Conservation (phyloP, 192 early-diverging fungal species). For the Entophlyctis luteolus region DNA sequence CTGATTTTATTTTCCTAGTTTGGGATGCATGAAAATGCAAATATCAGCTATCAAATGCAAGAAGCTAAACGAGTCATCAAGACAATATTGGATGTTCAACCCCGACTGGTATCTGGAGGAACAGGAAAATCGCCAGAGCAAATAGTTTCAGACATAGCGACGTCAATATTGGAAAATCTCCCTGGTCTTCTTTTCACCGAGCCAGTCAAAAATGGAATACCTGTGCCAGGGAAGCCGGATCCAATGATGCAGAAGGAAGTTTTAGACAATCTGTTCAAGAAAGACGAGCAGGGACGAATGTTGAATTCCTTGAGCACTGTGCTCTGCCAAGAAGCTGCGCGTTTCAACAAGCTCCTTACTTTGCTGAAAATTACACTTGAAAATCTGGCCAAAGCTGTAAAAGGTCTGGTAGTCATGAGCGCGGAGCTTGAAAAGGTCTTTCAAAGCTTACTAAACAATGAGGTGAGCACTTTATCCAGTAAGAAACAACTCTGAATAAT, state of each 20-base stretch:
- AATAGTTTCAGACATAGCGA: slow-evolving; percentile 45
- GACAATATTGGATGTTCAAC: slow-evolving; percentile 60
- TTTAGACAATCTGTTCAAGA: slow-evolving; percentile 46
- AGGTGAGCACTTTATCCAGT: too few relatives aligned
- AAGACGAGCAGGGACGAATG: slow-evolving; percentile 52
- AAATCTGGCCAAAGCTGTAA: slow-evolving; percentile 58
- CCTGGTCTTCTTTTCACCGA: slow-evolving; percentile 47
- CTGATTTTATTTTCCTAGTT: slow-evolving; percentile 31
- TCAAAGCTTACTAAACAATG: slow-evolving; percentile 54
- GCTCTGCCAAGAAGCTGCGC: slow-evolving; percentile 47
- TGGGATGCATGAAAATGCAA: slow-evolving; percentile 66
- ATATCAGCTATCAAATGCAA: slow-evolving; percentile 62
- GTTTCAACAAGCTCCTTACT: slow-evolving; percentile 54
- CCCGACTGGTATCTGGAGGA: slow-evolving; percentile 40
- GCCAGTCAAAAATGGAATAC: neutral
- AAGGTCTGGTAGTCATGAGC: slow-evolving; percentile 61
- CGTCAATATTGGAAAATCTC: slow-evolving; percentile 48
- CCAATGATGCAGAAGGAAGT: slow-evolving; percentile 12
- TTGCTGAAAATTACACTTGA: slow-evolving; percentile 47
- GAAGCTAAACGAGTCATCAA: slow-evolving; percentile 51
- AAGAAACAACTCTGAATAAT: too few relatives aligned
- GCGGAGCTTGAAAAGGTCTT: slow-evolving; percentile 56
- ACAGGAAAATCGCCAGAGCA: slow-evolving; percentile 49
- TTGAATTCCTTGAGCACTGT: slow-evolving; percentile 58
- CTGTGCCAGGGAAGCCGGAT: slow-evolving; percentile 31